A percentile compares a stretch with the other conserved stretches of the same genome.
Evolutionary conservation across 2,329 filamentous ascomycete species (phyloP).

Genomic region (Didymosphaeria variabile): DNA sequence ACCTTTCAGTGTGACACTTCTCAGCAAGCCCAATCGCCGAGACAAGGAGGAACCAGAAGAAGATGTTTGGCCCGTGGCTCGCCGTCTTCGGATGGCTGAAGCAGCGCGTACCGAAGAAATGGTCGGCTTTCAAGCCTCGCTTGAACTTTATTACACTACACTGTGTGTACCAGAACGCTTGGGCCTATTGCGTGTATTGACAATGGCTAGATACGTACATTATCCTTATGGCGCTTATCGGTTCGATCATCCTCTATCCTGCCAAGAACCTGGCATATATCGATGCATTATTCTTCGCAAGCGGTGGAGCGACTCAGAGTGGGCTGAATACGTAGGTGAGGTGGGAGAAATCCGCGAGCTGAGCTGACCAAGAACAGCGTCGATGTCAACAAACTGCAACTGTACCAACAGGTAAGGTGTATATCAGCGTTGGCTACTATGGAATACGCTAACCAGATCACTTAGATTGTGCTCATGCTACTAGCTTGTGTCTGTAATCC

Average conservation of each 20-base stretch:
- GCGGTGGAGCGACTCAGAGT: constrained; percentile 87
- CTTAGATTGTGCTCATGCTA: constrained; percentile 63
- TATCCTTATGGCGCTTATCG: constrained; percentile 74
- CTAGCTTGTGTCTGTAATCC: constrained; percentile 51
- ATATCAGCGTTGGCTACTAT: neutral
- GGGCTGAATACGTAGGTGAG: constrained; percentile 78
- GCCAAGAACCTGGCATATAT: constrained; percentile 75
- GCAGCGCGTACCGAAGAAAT: constrained; percentile 31
- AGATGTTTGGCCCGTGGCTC: constrained; percentile 37
- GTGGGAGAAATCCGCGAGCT: neutral
- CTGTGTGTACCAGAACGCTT: constrained; percentile 59
- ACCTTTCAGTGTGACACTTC: neutral
- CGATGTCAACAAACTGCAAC: constrained; percentile 57
- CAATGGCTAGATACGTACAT: constrained; percentile 76
- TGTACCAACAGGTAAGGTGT: constrained; percentile 61
- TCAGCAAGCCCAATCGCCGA: too few species aligned
- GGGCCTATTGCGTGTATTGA: constrained; percentile 21
- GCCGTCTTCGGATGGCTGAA: constrained; percentile 40
- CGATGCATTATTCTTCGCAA: constrained; percentile 89
- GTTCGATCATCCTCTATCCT: constrained; percentile 79
- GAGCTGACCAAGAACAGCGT: constrained; percentile 47
- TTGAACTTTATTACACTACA: constrained; percentile 86
- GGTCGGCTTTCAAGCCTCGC: constrained; percentile 59
- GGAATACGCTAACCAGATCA: neutral
- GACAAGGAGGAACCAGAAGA: neutral